phyloP scores from a whole-genome alignment of 495 filamentous ascomycete genomes.

The Aspergillus bridgeri region DNA sequence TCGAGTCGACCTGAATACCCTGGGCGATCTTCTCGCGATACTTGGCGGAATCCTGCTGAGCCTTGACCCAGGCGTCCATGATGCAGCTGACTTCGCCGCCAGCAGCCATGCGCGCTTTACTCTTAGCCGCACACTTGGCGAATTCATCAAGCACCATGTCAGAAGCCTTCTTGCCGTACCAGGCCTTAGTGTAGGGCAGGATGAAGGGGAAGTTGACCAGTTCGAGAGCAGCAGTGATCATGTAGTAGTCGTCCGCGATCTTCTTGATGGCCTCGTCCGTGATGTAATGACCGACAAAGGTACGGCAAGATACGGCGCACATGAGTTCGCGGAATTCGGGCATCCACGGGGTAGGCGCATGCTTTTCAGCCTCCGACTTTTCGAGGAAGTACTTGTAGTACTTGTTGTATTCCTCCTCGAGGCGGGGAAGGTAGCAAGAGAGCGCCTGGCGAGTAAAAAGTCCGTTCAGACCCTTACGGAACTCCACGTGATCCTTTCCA shows the following conservation, averaged over 20 bases:
- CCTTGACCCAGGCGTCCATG: conserved; percentile 89
- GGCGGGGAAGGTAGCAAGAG: conserved; percentile 82
- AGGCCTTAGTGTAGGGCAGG: conserved; percentile 90
- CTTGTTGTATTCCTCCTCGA: conserved; percentile 85
- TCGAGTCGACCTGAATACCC: conserved; percentile 61
- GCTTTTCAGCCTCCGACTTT: conserved; percentile 61
- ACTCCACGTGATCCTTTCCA: conserved; percentile 92
- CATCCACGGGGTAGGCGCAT: conserved; percentile 84
- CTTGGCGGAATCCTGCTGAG: conserved; percentile 74
- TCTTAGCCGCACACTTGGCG: conserved; percentile 86
- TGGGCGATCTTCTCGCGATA: conserved; percentile 71
- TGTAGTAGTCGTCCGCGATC: conserved; percentile 95
- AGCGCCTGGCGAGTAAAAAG: conserved; percentile 92
- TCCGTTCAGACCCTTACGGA: conserved; percentile 91
- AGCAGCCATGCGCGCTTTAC: conserved; percentile 86
- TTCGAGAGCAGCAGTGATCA: conserved; percentile 92
- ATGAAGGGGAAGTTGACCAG: conserved; percentile 99
- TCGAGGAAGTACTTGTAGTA: conserved; percentile 79
- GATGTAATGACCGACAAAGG: conserved; percentile 96
- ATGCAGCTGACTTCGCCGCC: conserved; percentile 87
- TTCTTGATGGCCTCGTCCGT: conserved; percentile 84
- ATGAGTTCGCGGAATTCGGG: conserved; percentile 90
- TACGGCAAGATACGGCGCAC: conserved; percentile 90
- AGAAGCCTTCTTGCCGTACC: conserved; percentile 95
- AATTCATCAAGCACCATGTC: conserved; percentile 92